phyloP scores from a whole-genome alignment of 1,284 basidiomycete species.

The Malassezia globosa region DNA sequence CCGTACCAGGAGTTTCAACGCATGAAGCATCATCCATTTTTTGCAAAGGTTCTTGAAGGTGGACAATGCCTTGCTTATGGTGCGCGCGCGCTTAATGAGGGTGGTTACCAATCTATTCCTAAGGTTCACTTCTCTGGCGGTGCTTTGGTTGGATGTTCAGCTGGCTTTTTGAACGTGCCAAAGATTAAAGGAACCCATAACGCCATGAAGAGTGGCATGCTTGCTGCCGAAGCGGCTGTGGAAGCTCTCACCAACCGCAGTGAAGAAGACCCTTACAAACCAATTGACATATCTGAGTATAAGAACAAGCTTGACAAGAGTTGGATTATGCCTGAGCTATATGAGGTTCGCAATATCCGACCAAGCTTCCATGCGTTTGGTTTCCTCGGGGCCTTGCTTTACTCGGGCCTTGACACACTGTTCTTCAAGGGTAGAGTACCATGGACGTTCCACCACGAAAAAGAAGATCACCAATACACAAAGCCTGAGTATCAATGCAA shows the following conservation, averaged over 20 bases:
- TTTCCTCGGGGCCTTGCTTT: slow-evolving; percentile 74
- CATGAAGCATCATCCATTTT: slow-evolving; percentile 95
- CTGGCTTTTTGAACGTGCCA: slow-evolving; percentile 85
- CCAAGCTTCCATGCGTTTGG: slow-evolving; percentile 80
- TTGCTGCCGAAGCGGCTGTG: slow-evolving; percentile 81
- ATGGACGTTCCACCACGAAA: slow-evolving; percentile 74
- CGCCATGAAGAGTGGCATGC: slow-evolving; percentile 98
- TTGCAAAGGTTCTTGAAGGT: slow-evolving; percentile 66
- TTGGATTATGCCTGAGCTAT: slow-evolving; percentile 78
- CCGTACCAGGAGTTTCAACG: slow-evolving; percentile 90
- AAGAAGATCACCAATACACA: slow-evolving; percentile 56
- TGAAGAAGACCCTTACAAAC: slow-evolving; percentile 16
- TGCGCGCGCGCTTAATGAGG: slow-evolving; percentile 82
- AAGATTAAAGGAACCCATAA: slow-evolving; percentile 99
- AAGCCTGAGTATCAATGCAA: slow-evolving; percentile 52
- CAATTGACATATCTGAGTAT: slow-evolving; percentile 67
- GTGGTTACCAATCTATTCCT: slow-evolving; percentile 84
- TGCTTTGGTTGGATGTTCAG: slow-evolving; percentile 85
- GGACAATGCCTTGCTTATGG: slow-evolving; percentile 77
- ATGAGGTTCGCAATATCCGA: slow-evolving; percentile 83
- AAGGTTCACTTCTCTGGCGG: slow-evolving; percentile 88
- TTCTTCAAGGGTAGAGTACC: slow-evolving; percentile 75
- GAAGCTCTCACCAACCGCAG: slow-evolving; percentile 53
- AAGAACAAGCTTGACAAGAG: slow-evolving; percentile 63
- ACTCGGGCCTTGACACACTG: slow-evolving; percentile 79